A percentile compares a stretch with the other conserved stretches of the same genome.
phyloP scores from a whole-genome alignment of 148 eudicot genomes.

The Spergularia marina region DNA sequence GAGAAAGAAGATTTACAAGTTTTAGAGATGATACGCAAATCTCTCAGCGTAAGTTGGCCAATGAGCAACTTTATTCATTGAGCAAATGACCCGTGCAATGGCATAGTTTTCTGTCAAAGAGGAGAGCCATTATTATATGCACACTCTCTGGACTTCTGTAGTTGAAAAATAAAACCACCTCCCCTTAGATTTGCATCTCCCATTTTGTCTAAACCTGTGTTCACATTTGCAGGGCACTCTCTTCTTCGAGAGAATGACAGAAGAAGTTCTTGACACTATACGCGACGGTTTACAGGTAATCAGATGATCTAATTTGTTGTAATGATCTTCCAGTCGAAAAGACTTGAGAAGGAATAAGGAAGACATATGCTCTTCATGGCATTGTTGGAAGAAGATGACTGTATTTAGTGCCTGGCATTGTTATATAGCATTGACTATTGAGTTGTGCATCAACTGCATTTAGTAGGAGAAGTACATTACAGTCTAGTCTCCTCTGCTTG shows the following conservation, averaged over 20 bases:
- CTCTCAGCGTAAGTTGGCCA: not conserved
- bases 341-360: too few species aligned
- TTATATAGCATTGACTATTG: too few species aligned
- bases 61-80: not conserved
- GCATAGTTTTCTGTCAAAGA: not conserved
- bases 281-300: slow-evolving; percentile 72
- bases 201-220: slow-evolving; percentile 17
- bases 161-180: not conserved
- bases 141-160: not conserved
- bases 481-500: too few species aligned
- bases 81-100: not conserved
- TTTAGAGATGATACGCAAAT: not conserved
- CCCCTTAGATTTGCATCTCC: not conserved
- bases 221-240: slow-evolving; percentile 66
- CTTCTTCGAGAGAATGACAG: slow-evolving; percentile 92
- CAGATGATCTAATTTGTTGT: not conserved
- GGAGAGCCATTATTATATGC: not conserved
- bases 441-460: too few species aligned
- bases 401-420: too few species aligned
- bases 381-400: too few species aligned
- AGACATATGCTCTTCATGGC: too few species aligned
- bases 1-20: not conserved
- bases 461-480: too few species aligned
- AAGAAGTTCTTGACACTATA: slow-evolving; percentile 67
- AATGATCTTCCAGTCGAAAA: too few species aligned